These are phyloP conservation scores for Arabidopsis arenosa DNA, from an alignment of 345 rosid genomes.

Conservation along the genomic window DNA sequence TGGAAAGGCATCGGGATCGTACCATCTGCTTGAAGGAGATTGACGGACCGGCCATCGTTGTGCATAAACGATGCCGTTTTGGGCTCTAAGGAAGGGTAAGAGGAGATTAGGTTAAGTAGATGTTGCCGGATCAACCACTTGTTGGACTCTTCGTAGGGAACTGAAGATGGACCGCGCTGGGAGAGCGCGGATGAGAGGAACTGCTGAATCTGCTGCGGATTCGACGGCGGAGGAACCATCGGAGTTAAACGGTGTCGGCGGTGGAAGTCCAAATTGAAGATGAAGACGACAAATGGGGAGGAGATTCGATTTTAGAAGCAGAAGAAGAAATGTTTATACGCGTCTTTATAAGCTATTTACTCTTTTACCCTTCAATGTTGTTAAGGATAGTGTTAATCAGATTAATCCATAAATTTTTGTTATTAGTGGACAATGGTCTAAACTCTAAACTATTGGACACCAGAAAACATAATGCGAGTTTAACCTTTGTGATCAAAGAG, in stretches of 20 bases:
- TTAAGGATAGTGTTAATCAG: too few relatives aligned
- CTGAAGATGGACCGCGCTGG: slow-evolving; percentile 86
- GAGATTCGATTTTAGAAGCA: not conserved
- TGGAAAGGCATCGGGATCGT: slow-evolving; percentile 86
- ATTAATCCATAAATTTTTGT: too few relatives aligned
- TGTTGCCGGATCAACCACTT: slow-evolving; percentile 96
- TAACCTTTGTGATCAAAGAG: too few relatives aligned
- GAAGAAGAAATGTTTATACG: slow-evolving; percentile 6
- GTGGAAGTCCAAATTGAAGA: slow-evolving; percentile 28
- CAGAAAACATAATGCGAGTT: too few relatives aligned
- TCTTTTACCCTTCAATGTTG: slow-evolving; percentile 1
- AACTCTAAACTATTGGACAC: too few relatives aligned
- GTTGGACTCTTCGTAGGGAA: slow-evolving; percentile 83
- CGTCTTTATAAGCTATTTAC: slow-evolving; percentile 9
- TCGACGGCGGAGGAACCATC: slow-evolving; percentile 52
- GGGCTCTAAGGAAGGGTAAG: slow-evolving; percentile 82
- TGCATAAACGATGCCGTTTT: slow-evolving; percentile 91
- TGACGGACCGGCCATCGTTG: slow-evolving; percentile 97
- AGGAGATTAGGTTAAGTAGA: slow-evolving; percentile 64
- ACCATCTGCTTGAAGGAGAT: slow-evolving; percentile 95
- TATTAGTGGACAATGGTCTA: too few relatives aligned
- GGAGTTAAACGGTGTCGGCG: slow-evolving; percentile 10
- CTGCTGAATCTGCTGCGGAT: slow-evolving; percentile 72
- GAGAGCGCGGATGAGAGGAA: slow-evolving; percentile 88
- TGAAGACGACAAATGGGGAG: slow-evolving; percentile 22